phyloP scores from a whole-genome alignment of 176 grass and related monocot genomes.

The Saccharum spontaneum region DNA sequence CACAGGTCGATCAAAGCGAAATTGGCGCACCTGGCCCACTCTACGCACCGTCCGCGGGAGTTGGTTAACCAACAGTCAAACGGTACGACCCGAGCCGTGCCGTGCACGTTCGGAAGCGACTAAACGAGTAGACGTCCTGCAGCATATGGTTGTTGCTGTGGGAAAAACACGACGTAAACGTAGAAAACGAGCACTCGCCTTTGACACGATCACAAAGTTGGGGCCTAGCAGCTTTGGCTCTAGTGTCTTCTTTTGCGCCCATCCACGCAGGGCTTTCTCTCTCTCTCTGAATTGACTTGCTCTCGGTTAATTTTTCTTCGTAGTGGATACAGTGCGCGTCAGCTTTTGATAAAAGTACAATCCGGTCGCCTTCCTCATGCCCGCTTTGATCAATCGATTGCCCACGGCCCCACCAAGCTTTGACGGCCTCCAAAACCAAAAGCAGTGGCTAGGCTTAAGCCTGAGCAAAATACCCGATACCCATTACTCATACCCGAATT shows the following conservation, averaged over 20 bases:
- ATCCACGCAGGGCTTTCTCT: background rate
- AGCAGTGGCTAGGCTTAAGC: too few species aligned
- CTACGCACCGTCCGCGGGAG: too few species aligned
- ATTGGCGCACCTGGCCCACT: too few species aligned
- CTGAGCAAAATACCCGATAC: too few species aligned
- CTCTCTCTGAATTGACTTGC: background rate
- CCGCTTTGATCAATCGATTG: too few species aligned
- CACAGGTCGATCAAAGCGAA: too few species aligned
- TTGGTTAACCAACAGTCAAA: background rate
- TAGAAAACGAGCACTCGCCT: background rate
- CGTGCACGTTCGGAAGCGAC: background rate
- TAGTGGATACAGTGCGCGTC: background rate
- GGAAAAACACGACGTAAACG: background rate
- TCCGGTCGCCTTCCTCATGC: too few species aligned
- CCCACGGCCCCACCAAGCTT: too few species aligned
- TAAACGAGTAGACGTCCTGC: background rate
- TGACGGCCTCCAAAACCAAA: too few species aligned
- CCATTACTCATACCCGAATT: too few species aligned
- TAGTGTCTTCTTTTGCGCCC: background rate
- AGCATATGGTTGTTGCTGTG: background rate
- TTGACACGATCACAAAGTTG: background rate
- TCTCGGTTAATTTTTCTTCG: background rate
- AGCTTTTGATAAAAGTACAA: background rate
- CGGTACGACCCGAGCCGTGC: background rate
- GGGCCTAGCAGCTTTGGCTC: background rate